Evolutionary conservation across 2,329 filamentous ascomycete genomes (phyloP), one percentile per base, ranked within the genome.

Genomic region (Diaporthe amygdali): DNA sequence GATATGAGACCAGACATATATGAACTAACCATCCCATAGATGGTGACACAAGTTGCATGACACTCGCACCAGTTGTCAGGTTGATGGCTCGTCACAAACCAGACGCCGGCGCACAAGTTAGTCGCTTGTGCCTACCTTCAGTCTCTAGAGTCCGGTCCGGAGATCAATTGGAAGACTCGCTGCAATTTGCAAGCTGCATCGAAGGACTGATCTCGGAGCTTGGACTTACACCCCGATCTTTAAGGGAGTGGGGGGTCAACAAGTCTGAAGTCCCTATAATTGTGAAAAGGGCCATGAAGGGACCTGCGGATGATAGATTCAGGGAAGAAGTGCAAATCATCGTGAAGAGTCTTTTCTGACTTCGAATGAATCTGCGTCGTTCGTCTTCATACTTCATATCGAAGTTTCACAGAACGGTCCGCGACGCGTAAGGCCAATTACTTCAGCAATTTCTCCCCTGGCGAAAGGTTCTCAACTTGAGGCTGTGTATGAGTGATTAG

Each of bases 1-100:
- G 12, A 20, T 44, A 0, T 0, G 27, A 3, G 37, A 4, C 0
- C 15, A 1, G 4, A 25, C 14, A 39, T 5, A 9, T 34, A 7
- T 1, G 20, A 2, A 34, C 54, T 56, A 1, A 56, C 54, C 4
- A 7, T 14, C 20, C 6, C 12, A 3, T 14, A 59, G 55, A 59
- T 44, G 55, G 55, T 20, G 55, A 59, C 3, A 59, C 55, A 25
- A 59, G 55, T 37, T 59, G 55, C 37, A 59, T 59, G 55, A 59
- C 55, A 15, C 55, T 59, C 8, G 55, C 55, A 0, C 15, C 55
- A 2, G 55, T 59, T 27, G 55, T 59, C 15, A 59, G 55, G 34
- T 44, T 59, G 37, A 59, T 59, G 55, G 55, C 55, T 22, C 55
- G 9, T 27, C 55, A 59, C 8, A 59, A 59, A 14, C 14, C 34